Evolutionary conservation across 306 rosid species (phyloP), one percentile per base, ranked within the genome.

Genomic region (Pyrus communis): DNA sequence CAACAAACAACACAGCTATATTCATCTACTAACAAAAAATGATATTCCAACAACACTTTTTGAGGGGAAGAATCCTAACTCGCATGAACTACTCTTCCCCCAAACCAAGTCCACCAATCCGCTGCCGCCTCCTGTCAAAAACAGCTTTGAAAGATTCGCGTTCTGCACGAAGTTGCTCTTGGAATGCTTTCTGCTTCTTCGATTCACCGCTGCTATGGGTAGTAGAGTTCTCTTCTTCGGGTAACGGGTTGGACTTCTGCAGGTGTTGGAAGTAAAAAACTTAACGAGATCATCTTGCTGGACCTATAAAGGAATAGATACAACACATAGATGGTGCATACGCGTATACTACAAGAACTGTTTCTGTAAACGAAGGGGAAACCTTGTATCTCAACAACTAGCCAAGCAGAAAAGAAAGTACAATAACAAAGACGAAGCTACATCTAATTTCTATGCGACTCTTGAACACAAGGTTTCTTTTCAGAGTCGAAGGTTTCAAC

Each of bases 231-330:
- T 82, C 89, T 68, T 88, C 90, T 83, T 84, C 84, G 55, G 81
- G 83, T 71, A 95, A 88, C 14, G 96, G 97, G 73, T 95, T 95
- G 72, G 93, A 90, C 76, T 84, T 88, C 99, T 95, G 90, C 81
- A 85, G 58, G 68, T 31, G 70, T 74, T 74, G 60, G 77, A 69
- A 79, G 70, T 55, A 9, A 73, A 83, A 42, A 83, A 31, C 62
- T 33, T 18, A 79, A 33, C 25, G 43, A 22, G 67, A 61, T 18
- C 57, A 57, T 33, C 18, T 60, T 23, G 27, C 9, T 66, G 70
- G 43, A 27, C 27, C 46, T 45, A 51, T 19, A 14, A 46, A 7
- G n/a, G 70, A 35, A 66, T 5, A 9, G 22, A 31, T 64, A 9
- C 21, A 8, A 64, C 21, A 31, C 23, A 64, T 0, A 17, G 43